These are phyloP conservation scores for Petunia secreta DNA, from an alignment of 257 asterid species.

Conservation along the genomic window DNA sequence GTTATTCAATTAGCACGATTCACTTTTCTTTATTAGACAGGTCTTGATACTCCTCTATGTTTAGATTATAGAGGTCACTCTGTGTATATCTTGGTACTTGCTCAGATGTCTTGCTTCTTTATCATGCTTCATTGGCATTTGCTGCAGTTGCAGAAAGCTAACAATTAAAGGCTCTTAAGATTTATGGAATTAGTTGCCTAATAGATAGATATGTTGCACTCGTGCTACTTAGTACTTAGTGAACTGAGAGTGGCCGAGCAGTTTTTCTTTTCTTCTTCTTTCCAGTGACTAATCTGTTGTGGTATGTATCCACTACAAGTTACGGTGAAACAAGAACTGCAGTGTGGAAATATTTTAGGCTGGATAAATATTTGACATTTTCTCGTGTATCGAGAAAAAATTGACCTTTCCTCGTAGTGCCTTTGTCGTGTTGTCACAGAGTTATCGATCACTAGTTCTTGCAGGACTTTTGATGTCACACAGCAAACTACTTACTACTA, in stretches of 20 bases:
- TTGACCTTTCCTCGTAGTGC: background rate
- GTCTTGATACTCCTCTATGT: background rate
- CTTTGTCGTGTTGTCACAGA: background rate
- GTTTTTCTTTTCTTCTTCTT: background rate
- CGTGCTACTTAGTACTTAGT: background rate
- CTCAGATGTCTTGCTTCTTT: background rate
- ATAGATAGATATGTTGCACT: background rate
- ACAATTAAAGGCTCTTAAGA: background rate
- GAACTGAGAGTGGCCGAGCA: background rate
- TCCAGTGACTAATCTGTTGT: background rate
- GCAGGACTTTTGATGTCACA: constrained; percentile 28
- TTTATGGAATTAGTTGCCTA: background rate
- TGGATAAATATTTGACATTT: constrained; percentile 1
- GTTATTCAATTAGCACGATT: background rate
- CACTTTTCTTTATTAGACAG: background rate
- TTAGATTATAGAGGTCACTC: background rate
- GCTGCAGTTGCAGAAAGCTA: background rate
- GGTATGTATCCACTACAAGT: background rate
- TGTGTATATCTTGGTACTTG: background rate
- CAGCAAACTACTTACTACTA: constrained; percentile 40
- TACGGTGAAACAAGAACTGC: background rate
- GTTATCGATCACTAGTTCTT: constrained; percentile 20
- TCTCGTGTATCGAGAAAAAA: background rate
- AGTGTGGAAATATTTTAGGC: background rate
- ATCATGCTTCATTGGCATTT: constrained; percentile 11